These are phyloP conservation scores for Chalciporus pseudorubinellus DNA, from an alignment of 768 basidiomycete genomes.

Conservation along the genomic window DNA sequence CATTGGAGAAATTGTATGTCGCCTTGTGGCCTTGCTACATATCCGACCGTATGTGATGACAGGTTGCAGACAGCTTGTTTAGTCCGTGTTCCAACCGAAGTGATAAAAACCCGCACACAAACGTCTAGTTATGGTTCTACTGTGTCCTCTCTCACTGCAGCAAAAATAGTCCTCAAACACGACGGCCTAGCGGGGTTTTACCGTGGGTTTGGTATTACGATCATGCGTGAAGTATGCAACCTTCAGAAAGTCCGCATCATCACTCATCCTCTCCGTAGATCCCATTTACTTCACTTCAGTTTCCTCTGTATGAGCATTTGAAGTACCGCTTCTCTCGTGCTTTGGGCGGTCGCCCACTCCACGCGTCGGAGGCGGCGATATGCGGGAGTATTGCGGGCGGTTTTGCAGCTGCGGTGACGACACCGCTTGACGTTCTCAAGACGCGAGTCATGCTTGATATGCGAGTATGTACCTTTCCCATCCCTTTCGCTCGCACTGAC, in stretches of 20 bases:
- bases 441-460: constrained; percentile 96
- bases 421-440: constrained; percentile 94
- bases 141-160: constrained; percentile 61
- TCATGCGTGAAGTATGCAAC: constrained; percentile 58
- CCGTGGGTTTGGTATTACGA: constrained; percentile 79
- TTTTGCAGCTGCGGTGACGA: constrained; percentile 84
- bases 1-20: constrained; percentile 54
- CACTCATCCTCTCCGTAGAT: constrained; percentile 52
- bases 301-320: constrained; percentile 90
- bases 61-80: constrained; percentile 73
- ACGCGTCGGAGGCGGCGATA: constrained; percentile 73
- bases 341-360: constrained; percentile 54
- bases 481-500: background rate
- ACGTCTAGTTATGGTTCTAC: constrained; percentile 70
- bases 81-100: constrained; percentile 92
- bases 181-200: constrained; percentile 83
- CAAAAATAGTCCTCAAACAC: constrained; percentile 50
- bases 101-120: constrained; percentile 92
- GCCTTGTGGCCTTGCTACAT: constrained; percentile 7
- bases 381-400: constrained; percentile 94
- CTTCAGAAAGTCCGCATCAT: background rate
- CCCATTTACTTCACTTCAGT: constrained; percentile 94
- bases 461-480: constrained; percentile 47
- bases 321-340: constrained; percentile 62
- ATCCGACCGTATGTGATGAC: constrained; percentile 8